Evolutionary conservation across 2,329 filamentous ascomycete species (phyloP), one percentile per base, ranked within the genome.

Genomic region (Phyllosticta ampelicida): DNA sequence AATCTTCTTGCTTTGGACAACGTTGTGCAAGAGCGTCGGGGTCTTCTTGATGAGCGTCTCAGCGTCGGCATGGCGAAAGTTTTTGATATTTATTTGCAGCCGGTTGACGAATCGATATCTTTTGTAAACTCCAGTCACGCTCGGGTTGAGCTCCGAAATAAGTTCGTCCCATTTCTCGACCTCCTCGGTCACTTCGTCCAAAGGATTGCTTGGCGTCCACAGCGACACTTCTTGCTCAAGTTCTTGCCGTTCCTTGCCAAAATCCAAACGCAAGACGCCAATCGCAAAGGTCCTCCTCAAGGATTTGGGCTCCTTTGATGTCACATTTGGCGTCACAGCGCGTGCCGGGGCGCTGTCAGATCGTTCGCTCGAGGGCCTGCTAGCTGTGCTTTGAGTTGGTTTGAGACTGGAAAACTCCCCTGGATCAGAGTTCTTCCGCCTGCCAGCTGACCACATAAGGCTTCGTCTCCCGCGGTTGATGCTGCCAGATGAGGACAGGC

Each of bases 1-100:
- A 71, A 97, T 91, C 70, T 94, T 94, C 65, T 80, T 86, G 0
- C 91, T 95, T 70, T 87, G 87, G 59, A 80, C 80, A 60, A 97
- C 82, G 55, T 87, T 86, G 54, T 95, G 86, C 13, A 99, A 82
- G 13, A 95, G 75, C 0, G 92, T 97, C 0, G 94, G 94, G 2
- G 90, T 96, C 53, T 86, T 84, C 66, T 87, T 89, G 67, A 97
- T 87, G 48, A 99, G 80, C 0, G 75, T 77, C 63, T 95, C 90
- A 0, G 90, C 84, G 65, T 97, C 90, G 1, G 83, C 78, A 65
- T 87, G 81, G 36, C 84, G 80, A 70, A 96, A 96, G 1, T 87
- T 80, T 64, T 86, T 87, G 13, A 96, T 75, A 61, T 89, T 86
- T 1, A 96, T 76, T 63, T 92, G 87, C 5, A 97, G 74, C 26